A percentile compares a stretch with the other conserved stretches of the same genome.
phyloP scores from a whole-genome alignment of 2,329 filamentous ascomycete genomes.

The Apiospora kogelbergensis region DNA sequence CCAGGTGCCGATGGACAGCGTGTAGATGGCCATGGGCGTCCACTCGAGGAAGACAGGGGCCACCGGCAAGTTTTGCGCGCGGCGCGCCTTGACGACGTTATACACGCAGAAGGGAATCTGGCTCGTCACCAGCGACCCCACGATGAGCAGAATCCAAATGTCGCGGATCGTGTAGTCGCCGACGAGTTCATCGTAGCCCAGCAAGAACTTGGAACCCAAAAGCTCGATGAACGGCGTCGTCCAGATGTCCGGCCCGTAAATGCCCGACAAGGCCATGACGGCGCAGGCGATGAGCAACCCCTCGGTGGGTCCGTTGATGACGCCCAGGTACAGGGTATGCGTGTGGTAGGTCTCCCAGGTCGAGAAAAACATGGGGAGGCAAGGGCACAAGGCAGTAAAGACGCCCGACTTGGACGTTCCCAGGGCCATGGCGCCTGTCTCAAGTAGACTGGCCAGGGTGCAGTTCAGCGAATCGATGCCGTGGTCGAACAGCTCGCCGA shows the following conservation, averaged over 20 bases:
- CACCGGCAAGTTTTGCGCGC: conserved; percentile 69
- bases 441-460: conserved; percentile 85
- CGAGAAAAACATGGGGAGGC: conserved; percentile 97
- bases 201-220: conserved; percentile 57
- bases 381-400: conserved; percentile 88
- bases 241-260: conserved; percentile 88
- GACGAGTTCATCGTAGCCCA: conserved; percentile 57
- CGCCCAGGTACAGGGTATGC: conserved; percentile 92
- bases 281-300: conserved; percentile 84
- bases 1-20: conserved; percentile 75
- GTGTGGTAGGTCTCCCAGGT: conserved; percentile 99
- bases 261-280: conserved; percentile 84
- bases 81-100: conserved; percentile 79
- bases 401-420: conserved; percentile 82
- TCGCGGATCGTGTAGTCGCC: conserved; percentile 78
- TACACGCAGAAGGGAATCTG: conserved; percentile 89
- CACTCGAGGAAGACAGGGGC: conserved; percentile 88
- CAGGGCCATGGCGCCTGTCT: conserved; percentile 90
- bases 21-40: conserved; percentile 86
- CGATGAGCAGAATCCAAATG: conserved; percentile 77
- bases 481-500: conserved; percentile 97
- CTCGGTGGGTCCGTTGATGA: conserved; percentile 96
- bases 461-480: conserved; percentile 98
- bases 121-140: conserved; percentile 62
- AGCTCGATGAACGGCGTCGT: conserved; percentile 70